phyloP scores from a whole-genome alignment of 2,329 filamentous ascomycete genomes.

The Clarireedia hainanense region DNA sequence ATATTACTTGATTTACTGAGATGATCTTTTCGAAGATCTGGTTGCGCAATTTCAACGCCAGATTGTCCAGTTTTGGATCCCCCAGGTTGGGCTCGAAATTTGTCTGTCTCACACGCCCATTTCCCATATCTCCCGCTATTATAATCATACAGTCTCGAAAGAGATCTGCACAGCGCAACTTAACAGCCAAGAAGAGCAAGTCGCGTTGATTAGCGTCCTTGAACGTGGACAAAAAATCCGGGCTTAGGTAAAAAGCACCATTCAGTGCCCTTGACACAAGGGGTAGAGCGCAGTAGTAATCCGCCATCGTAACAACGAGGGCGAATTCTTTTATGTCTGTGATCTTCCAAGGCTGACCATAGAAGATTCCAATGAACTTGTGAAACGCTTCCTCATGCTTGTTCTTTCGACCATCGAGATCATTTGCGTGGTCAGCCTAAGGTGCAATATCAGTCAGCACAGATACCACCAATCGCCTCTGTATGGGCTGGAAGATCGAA shows the following conservation, averaged over 20 bases:
- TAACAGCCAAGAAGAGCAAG: background rate
- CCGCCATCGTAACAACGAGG: background rate
- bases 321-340: too few species aligned
- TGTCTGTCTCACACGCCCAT: background rate
- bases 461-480: too few species aligned
- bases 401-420: background rate
- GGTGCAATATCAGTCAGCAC: too few species aligned
- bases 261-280: background rate
- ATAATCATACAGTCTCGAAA: conserved; percentile 1
- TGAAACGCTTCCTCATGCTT: background rate
- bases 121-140: background rate
- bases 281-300: conserved; percentile 1
- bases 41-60: background rate
- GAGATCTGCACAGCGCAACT: background rate
- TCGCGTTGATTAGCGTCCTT: background rate
- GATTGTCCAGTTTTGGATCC: background rate
- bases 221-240: background rate
- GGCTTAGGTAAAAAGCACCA: background rate
- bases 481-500: background rate
- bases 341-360: background rate
- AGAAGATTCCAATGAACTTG: background rate
- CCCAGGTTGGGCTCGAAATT: background rate
- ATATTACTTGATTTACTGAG: too few species aligned
- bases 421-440: too few species aligned
- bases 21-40: background rate